A percentile compares a stretch with the other conserved stretches of the same genome.
Evolutionary conservation across 306 rosid species (phyloP).

Genomic region (Trifolium pratense): DNA sequence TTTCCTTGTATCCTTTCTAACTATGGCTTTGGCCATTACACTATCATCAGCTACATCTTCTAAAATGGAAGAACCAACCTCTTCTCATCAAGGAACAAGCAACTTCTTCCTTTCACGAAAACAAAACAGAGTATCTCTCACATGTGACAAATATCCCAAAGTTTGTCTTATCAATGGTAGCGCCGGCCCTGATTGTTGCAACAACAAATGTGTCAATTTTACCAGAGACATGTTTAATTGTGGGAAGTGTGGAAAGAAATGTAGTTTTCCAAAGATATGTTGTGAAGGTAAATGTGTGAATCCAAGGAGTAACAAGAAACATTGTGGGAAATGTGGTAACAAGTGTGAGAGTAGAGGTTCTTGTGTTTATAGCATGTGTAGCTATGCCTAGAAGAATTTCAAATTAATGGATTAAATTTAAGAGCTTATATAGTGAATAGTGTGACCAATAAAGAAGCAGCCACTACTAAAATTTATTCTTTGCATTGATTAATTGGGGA

Average conservation of each 20-base stretch:
- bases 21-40: conserved; percentile 49
- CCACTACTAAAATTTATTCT: neutral
- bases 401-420: neutral
- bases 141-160: conserved; percentile 56
- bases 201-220: conserved; percentile 55
- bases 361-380: conserved; percentile 67
- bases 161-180: conserved; percentile 53
- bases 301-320: conserved; percentile 47
- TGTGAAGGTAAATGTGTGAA: conserved; percentile 68
- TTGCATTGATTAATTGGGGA: neutral
- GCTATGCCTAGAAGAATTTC: conserved; percentile 51
- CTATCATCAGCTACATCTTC: conserved; percentile 41
- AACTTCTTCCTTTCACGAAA: conserved; percentile 40
- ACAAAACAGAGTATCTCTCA: conserved; percentile 5
- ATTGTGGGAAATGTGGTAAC: conserved; percentile 71
- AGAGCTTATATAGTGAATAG: neutral
- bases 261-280: conserved; percentile 56
- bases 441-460: neutral
- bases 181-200: conserved; percentile 55
- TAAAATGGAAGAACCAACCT: neutral
- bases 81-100: conserved; percentile 43
- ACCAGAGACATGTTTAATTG: conserved; percentile 52
- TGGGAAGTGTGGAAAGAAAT: conserved; percentile 74
- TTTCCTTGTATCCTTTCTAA: conserved; percentile 46
- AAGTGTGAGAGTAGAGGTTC: conserved; percentile 50